These are phyloP conservation scores for Aureobasidium sp. DNA, from an alignment of 2,329 filamentous ascomycete species.

Conservation along the genomic window DNA sequence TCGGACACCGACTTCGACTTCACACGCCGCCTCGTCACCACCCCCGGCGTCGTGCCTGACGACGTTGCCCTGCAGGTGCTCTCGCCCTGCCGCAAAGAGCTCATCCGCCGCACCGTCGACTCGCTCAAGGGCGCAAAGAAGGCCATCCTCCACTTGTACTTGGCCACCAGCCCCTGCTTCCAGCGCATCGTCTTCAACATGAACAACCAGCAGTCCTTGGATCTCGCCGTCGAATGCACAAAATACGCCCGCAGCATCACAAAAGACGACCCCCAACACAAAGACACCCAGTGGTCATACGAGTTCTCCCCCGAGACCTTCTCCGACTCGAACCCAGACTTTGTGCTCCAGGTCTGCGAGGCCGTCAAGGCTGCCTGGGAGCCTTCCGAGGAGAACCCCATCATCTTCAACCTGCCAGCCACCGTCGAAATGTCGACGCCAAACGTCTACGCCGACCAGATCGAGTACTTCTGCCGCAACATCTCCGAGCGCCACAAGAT, in stretches of 20 bases:
- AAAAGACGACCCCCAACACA: slow-evolving; percentile 60
- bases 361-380: slow-evolving; percentile 93
- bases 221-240: slow-evolving; percentile 76
- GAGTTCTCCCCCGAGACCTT: slow-evolving; percentile 86
- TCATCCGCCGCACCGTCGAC: slow-evolving; percentile 84
- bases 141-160: slow-evolving; percentile 89
- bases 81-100: slow-evolving; percentile 82
- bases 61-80: slow-evolving; percentile 91
- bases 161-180: slow-evolving; percentile 95
- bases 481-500: slow-evolving; percentile 81
- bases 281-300: slow-evolving; percentile 63
- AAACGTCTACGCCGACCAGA: slow-evolving; percentile 92
- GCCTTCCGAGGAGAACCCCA: slow-evolving; percentile 67
- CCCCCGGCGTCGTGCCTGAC: slow-evolving; percentile 73
- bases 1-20: slow-evolving; percentile 97
- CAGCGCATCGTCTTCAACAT: slow-evolving; percentile 84
- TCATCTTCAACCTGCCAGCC: slow-evolving; percentile 95
- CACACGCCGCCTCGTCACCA: slow-evolving; percentile 77
- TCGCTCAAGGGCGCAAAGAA: slow-evolving; percentile 85
- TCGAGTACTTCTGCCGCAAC: slow-evolving; percentile 88
- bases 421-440: slow-evolving; percentile 93
- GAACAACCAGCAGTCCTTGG: slow-evolving; percentile 72
- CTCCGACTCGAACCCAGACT: slow-evolving; percentile 82
- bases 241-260: slow-evolving; percentile 83
- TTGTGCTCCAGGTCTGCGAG: slow-evolving; percentile 74